Base-by-base conservation (phyloP, 345 rosid species). In the Arabis alpina region DNA sequence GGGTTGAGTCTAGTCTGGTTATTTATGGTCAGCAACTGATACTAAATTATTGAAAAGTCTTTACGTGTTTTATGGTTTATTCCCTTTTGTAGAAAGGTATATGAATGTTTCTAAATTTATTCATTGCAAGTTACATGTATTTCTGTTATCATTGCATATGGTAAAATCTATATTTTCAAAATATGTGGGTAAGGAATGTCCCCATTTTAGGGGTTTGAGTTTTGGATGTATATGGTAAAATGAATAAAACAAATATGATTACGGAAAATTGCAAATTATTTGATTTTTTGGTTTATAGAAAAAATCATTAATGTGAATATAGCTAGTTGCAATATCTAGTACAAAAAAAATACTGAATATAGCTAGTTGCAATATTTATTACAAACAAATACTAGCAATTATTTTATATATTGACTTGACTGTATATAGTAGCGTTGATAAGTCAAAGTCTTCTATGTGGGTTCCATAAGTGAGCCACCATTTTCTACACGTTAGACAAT, bases 361-460 rank as follows among this genome's bases (percentile, higher is more conserved):
- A 28, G 66, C 19, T 6, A 48, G 47, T 70, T 30, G 66, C 58
- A 57, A 49, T 44, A 47, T 51, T 2, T 9, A 52, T 42, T 1
- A 5, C 6, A 32, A 32, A 32, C 3, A 32, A 28, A 28, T 28
- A 2, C 4, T 4, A 4, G 6, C 6, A 32, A 51, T 24, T 30
- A 28, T 32, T 39, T 19, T 19, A 19, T 19, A 58, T 69, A 40
- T 41, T 59, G 68, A 59, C 57, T 75, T 68, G 66, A 73, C 72
- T 75, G 5, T 3, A 16, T n/a, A n/a, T 8, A 10, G 3, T 8
- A 10, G 3, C 48, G 61, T 62, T 39, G 70, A 63, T 40, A 69
- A 55, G 79, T 76, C 75, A 55, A 61, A 63, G 79, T 76, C 75
- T 40, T 23, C 71, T 16, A 25, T 8, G 42, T 34, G 71, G 66